Base-by-base conservation (phyloP, 495 filamentous ascomycete genomes). In the Neurospora sp. region DNA sequence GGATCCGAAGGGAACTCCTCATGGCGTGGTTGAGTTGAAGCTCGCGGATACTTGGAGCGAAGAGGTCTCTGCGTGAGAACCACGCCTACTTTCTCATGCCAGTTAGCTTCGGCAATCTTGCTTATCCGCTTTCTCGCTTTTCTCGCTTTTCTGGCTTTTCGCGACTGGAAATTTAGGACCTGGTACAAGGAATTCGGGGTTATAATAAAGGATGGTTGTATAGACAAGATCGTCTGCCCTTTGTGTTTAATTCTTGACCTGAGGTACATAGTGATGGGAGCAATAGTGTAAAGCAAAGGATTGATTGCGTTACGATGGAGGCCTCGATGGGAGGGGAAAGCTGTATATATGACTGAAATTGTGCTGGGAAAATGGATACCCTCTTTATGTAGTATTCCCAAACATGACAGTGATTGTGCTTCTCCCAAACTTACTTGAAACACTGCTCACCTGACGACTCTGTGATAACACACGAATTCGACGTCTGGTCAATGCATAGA, bases 21-120 rank as follows among this genome's bases (percentile, higher is more conserved):
- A 80, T 69, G 79, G 73, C 0, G 75, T 80, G 9, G 18, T 80
- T n/a, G 79, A 80, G 75, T 59, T 78, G 48, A 71, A 66, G 71
- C n/a, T 79, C 11, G 48, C 20, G 11, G 20, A 27, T 1, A 0
- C 20, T 6, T 6, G 5, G 11, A 7, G 11, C 20, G 48, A 59
- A 27, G 11, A 59, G 5, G 48, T 22, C 48, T 27, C 20, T 59
- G 44, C n/a, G 8, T 20, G 3, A 20, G n/a, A 46, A 20, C 18
- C 7, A 46, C 3, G 3, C 42, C 18, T n/a, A 41, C 8, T 5
- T 46, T n/a, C 18, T 46, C 14, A 41, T 41, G 40, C 12, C 40
- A 6, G 4, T 41, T 14, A 14, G 40, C 40, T 16, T 41, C 5
- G 40, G 12, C 40, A 41, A 41, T 16, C 12, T 41, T 41, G 4